phyloP scores from a whole-genome alignment of 176 grass and related monocot genomes.

The Tillandsia leiboldiana region DNA sequence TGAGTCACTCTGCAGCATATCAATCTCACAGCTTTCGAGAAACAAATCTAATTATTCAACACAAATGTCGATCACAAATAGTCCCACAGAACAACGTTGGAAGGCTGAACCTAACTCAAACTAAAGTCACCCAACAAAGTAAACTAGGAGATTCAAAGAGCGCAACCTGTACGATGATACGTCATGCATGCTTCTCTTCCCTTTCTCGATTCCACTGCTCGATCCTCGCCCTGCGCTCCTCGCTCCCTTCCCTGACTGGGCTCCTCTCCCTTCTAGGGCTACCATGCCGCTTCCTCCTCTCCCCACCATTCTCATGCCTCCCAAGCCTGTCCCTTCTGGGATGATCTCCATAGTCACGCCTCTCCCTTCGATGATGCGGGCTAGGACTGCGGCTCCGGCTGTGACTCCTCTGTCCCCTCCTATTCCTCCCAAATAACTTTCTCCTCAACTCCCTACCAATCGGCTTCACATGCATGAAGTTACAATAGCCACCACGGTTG shows the following conservation, averaged over 20 bases:
- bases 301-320: conserved; percentile 13
- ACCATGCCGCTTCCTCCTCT: background rate
- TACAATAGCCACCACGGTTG: conserved; percentile 19
- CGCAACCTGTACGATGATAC: background rate
- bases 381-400: conserved; percentile 13
- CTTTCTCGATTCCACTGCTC: conserved; percentile 22
- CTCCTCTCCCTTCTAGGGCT: conserved; percentile 10
- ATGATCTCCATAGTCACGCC: background rate
- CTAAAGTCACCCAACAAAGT: background rate
- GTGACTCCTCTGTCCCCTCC: conserved; percentile 1
- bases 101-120: background rate
- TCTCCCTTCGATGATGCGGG: background rate
- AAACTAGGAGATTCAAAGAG: background rate
- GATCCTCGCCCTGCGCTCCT: conserved; percentile 20
- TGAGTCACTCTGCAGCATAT: no score
- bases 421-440: conserved; percentile 10
- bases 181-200: background rate
- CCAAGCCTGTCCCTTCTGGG: conserved; percentile 2
- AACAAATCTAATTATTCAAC: no score
- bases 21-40: no score
- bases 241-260: conserved; percentile 14
- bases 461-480: conserved; percentile 25
- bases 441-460: conserved; percentile 15
- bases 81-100: background rate
- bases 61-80: background rate